Evolutionary conservation across 202 grass and related monocot species (phyloP), one percentile per base, ranked within the genome.

Genomic region (Saccharum hybrid): DNA sequence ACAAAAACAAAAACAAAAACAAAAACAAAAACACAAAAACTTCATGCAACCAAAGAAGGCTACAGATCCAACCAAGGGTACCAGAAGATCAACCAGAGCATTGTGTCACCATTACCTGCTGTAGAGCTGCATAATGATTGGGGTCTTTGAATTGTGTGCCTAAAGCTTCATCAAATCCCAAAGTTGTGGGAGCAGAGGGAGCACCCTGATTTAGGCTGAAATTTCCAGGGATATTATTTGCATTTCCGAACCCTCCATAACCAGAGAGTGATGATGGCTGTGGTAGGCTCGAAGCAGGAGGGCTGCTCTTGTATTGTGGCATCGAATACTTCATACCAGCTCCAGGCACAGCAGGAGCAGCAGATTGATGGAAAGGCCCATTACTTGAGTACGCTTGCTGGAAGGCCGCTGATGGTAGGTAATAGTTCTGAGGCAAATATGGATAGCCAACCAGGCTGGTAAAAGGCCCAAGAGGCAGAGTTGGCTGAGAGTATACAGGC

Each of bases 371-470:
- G 88, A 96, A 94, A 63, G 89, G 86, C 77, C 91, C 91, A 83
- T 94, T 98, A 79, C 78, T 86, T 39, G 96, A 72, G 76, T 94
- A 96, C 16, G 93, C 66, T 87, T 98, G 96, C 80, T 99, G 93
- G 72, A 94, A 97, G 71, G 91, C 82, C 49, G 91, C 63, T 57
- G 96, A 90, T 4, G 96, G 91, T 69, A 96, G 79, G 70, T 96
- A 96, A 73, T 94, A 99, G 89, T 87, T 96, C 64, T 90, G 96
- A 67, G 91, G 92, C 67, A 98, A 75, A 80, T 93, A 91, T 26
- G 85, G 96, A 78, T 99, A 99, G 66, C 96, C 91, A 81, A 99
- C 92, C 71, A 98, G 84, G 72, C 84, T 94, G 18, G 93, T 45
- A 82, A 93, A 52, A 83, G 91, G 92, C 33, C 87, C 88, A 56